Evolutionary conservation across 164 flowering plant genomes (phyloP), one percentile per base, ranked within the genome.

Genomic region (Sedum album): DNA sequence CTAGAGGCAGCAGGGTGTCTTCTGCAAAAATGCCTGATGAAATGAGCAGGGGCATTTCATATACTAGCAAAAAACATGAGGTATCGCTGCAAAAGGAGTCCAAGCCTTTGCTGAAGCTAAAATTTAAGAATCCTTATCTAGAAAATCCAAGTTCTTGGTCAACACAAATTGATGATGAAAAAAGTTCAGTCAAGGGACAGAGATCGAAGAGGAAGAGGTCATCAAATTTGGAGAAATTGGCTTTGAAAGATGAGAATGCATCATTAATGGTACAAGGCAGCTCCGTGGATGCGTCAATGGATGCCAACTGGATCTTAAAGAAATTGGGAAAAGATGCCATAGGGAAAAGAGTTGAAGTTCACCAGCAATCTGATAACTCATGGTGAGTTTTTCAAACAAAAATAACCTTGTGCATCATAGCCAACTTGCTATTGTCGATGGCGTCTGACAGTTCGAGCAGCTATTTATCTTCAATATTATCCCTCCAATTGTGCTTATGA

Each of bases 121-220:
- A 92, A 74, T 80, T 95, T 63, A 91, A 85, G 76, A 90, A 83
- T 66, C 86, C 93, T 35, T 78, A 71, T 68, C 48, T 74, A 65
- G 89, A 82, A 62, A 84, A 76, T 73, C 87, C 78, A 51, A 82
- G 71, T 77, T 76, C 83, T 33, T 78, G 80, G 84, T 71, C 72
- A 68, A 73, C 81, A 71, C 84, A 73, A 18, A 70, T 69, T 30
- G 88, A 87, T 76, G 96, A 91, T 66, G 97, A 87, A 68, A 88
- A 79, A 69, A 86, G 81, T 81, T 73, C 68, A n/a, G 73, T 86
- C 11, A 92, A 91, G 80, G 99, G 99, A 41, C 97, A 92, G 74
- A 85, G 99, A 70, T 95, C 99, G 28, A 95, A 95, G 75, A 82
- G 99, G 68, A 92, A 85, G 81, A 81, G 99, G 73, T 87, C 97